These are phyloP conservation scores for Ogataea philodendri DNA, from an alignment of 805 yeast species.

Conservation along the genomic window DNA sequence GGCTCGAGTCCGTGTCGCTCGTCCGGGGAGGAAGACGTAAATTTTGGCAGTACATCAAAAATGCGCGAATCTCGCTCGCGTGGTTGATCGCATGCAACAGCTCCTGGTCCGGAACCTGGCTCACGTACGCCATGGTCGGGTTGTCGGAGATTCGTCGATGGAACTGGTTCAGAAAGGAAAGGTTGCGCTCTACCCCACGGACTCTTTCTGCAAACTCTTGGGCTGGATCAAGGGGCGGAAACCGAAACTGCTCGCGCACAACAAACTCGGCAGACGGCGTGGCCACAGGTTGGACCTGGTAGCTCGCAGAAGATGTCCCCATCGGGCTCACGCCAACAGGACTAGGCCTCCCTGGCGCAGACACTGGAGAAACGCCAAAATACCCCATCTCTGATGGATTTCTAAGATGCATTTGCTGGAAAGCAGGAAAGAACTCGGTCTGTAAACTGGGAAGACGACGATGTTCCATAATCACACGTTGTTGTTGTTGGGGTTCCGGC, in stretches of 20 bases:
- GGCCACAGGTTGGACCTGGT: too few relatives aligned
- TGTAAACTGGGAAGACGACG: constrained; percentile 5
- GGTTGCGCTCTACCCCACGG: constrained; percentile 2
- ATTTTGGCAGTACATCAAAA: too few relatives aligned
- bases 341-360: background rate
- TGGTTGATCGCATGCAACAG: constrained; percentile 3
- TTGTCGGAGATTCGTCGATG: background rate
- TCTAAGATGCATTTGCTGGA: constrained; percentile 6
- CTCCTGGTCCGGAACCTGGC: constrained; percentile 1
- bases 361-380: background rate
- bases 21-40: too few relatives aligned
- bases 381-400: constrained; percentile 4
- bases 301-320: too few relatives aligned
- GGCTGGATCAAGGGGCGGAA: constrained; percentile 4
- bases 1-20: background rate
- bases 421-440: constrained; percentile 5
- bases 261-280: constrained; percentile 1
- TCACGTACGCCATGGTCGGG: background rate
- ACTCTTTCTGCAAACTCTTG: constrained; percentile 1
- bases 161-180: constrained; percentile 1
- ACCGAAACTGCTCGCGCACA: constrained; percentile 8
- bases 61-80: constrained; percentile 4
- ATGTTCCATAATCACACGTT: background rate
- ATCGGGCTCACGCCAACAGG: background rate
- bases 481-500: too few relatives aligned